Evolutionary conservation across 2,329 filamentous ascomycete species (phyloP), one percentile per base, ranked within the genome.

Genomic region (Aureobasidium sp.): DNA sequence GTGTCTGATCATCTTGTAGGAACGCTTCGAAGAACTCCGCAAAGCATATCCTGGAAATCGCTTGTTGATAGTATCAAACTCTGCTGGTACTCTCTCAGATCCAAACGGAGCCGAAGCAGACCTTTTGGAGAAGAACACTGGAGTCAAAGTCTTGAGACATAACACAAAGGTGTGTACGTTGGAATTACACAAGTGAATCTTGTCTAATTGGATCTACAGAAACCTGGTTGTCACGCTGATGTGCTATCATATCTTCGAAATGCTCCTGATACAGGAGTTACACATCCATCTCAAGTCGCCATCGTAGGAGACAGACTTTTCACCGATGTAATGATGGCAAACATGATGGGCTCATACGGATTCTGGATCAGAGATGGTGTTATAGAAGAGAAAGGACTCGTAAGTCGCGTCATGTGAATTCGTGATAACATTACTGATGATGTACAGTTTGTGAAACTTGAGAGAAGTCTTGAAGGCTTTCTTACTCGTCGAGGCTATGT

Each of bases 241-340:
- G 93, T 99, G 71, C 88, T 98, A 84, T 85, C 88, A 2, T 95
- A 97, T 80, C 96, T 98, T 76, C 85, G 82, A 47, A 82, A 83
- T n/a, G 84, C 91, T 68, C 90, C 91, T 0, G 93, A 97, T 70
- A 89, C 90, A 0, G 91, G 90, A 1, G 93, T 98, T 23, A 94
- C 93, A 0, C 84, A 87, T 31, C 88, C 95, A 0, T 87, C 89
- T 61, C 93, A 99, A 72, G 89, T 99, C 71, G 96, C 93, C 4
- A 85, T 99, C 7, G 90, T 99, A 0, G 96, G 96, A 2, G 96
- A 99, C 79, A 86, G 96, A 45, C 80, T 99, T 64, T 93, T 93
- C 67, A 99, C 96, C 0, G 96, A 99, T 80, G 92, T 98, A 76
- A 91, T 98, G 87, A 90, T 98, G 84, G 95, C 95, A 59, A 97